Evolutionary conservation across 2,329 filamentous ascomycete species (phyloP), one percentile per base, ranked within the genome.

Genomic region (Sphaerostilbella broomeana): DNA sequence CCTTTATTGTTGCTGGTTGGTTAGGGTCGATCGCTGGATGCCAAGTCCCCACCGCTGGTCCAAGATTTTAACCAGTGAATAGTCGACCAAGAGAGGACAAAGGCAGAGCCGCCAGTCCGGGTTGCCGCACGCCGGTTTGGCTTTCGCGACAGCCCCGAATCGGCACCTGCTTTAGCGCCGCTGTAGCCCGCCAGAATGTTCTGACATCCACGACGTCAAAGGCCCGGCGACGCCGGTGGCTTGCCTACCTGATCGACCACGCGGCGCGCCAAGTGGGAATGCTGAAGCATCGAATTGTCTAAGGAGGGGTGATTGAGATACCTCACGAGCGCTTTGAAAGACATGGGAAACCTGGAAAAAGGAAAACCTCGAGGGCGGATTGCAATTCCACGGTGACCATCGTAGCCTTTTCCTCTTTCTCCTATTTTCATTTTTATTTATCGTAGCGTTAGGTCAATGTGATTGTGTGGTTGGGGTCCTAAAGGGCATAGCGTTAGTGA

Each of bases 131-230:
- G 25, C 27, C 32, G 38, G 28, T 40, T 26, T 29, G 38, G 33
- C 38, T 26, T n/a, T 36, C 26, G 31, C 35, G 25, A 25, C 19
- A 29, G 34, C 31, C 38, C 35, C 35, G 30, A 36, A 43, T 43
- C 35, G 37, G 36, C 36, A 40, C 21, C 30, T 31, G 17, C 32
- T 24, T 21, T 43, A 40, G 41, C 41, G 41, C 26, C 25, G 20
- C 31, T 26, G 20, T 20, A 43, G 20, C 41, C 32, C 31, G 17
- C 18, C 32, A 25, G 22, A 25, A 25, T 7, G 12, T 25, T 25
- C 22, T 25, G 22, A 25, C 22, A 25, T 8, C 22, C 22, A 28
- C 9, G 26, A 15, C 26, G 10, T 11, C 8, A 12, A 8, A 25
- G 22, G 12, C 22, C 8, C 31, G 31, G 31, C 31, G 31, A 34